Percentiles rank a stretch among this genome's conserved stretches.
Conservation (phyloP, 768 basidiomycete genomes). For the Lentinula aciculospora region DNA sequence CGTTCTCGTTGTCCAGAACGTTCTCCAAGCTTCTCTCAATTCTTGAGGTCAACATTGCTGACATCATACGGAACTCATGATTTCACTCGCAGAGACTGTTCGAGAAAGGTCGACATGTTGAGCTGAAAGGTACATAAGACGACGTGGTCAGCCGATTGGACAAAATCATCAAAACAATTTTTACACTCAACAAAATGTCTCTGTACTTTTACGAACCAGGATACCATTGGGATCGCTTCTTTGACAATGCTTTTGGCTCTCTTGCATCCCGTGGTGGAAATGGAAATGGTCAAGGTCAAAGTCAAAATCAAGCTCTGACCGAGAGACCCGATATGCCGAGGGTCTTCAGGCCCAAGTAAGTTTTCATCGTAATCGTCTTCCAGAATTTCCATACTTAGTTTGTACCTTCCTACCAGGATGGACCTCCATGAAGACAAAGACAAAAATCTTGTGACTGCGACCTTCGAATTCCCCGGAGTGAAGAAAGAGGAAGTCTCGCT, state of each 20-base stretch:
- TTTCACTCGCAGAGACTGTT: background rate
- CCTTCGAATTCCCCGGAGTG: conserved; percentile 57
- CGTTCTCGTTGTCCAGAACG: background rate
- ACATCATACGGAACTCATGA: background rate
- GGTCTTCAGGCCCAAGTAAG: conserved; percentile 27
- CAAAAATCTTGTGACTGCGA: conserved; percentile 47
- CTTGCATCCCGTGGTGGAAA: conserved; percentile 6
- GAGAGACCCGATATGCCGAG: conserved; percentile 7
- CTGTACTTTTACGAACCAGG: conserved; percentile 38
- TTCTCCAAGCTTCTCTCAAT: background rate
- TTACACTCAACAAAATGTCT: conserved; percentile 11
- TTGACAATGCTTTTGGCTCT: conserved; percentile 28
- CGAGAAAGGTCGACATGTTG: background rate
- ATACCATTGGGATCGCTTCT: conserved; percentile 39
- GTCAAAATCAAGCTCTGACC: conserved; percentile 8
- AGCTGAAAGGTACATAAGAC: background rate
- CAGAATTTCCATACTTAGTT: background rate
- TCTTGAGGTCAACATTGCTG: background rate
- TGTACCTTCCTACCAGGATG: conserved; percentile 31
- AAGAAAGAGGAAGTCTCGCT: conserved; percentile 48
- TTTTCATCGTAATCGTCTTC: background rate
- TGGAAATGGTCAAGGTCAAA: too few species aligned
- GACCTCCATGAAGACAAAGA: conserved; percentile 48
- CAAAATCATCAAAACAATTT: background rate
- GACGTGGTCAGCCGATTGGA: background rate